Conservation (phyloP, 202 grass and related monocot genomes). For the Saccharum hybrid region DNA sequence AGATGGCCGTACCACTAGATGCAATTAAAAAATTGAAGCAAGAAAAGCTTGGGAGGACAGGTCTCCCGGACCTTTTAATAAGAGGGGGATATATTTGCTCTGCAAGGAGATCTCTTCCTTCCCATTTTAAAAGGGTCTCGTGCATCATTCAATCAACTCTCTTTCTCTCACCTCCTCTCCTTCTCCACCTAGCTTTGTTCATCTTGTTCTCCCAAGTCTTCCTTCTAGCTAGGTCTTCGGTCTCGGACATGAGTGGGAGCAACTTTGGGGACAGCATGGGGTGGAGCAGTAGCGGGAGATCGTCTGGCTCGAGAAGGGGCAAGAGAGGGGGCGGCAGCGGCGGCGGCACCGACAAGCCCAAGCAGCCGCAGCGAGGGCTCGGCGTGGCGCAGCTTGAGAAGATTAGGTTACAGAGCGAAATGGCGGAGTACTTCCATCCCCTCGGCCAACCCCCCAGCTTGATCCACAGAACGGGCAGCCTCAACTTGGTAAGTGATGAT, state of each 20-base stretch:
- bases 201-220: slow-evolving; percentile 48
- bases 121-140: slow-evolving; percentile 66
- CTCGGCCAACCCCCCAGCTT: slow-evolving; percentile 49
- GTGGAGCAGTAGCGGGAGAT: slow-evolving; percentile 57
- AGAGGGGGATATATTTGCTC: slow-evolving; percentile 54
- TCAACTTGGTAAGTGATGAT: slow-evolving; percentile 55
- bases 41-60: slow-evolving; percentile 61
- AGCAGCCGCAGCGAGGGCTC: slow-evolving; percentile 82
- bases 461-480: slow-evolving; percentile 63
- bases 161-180: background rate
- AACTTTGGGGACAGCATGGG: slow-evolving; percentile 65
- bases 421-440: slow-evolving; percentile 68
- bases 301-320: slow-evolving; percentile 61
- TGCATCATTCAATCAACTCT: slow-evolving; percentile 47
- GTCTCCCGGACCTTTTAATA: slow-evolving; percentile 49
- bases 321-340: slow-evolving; percentile 55
- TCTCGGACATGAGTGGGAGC: slow-evolving; percentile 66
- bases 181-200: slow-evolving; percentile 43
- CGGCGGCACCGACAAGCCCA: slow-evolving; percentile 56
- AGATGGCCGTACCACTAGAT: slow-evolving; percentile 40
- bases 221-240: slow-evolving; percentile 36
- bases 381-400: slow-evolving; percentile 90
- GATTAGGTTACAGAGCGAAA: slow-evolving; percentile 84
- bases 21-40: slow-evolving; percentile 46
- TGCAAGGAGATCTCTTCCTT: slow-evolving; percentile 62